phyloP scores from a whole-genome alignment of 371 early-diverging fungal species.

The Batkoa obscura region DNA sequence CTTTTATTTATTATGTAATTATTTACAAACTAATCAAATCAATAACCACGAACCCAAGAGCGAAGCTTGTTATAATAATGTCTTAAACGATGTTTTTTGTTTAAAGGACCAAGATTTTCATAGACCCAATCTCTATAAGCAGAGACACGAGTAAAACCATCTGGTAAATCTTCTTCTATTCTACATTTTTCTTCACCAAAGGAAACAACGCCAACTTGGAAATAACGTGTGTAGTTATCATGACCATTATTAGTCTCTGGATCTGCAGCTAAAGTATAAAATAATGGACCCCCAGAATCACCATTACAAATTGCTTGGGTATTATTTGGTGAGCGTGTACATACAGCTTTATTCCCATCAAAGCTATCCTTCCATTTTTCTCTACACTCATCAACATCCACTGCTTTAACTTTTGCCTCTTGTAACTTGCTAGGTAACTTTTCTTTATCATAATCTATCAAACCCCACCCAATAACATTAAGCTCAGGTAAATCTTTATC shows the following conservation, averaged over 20 bases:
- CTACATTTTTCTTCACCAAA: constrained; percentile 1
- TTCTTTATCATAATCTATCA: background rate
- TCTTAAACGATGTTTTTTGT: too few relatives aligned
- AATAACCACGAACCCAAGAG: too few relatives aligned
- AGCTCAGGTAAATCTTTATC: background rate
- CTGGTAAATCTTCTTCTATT: background rate
- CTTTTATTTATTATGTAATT: too few relatives aligned
- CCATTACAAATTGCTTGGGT: background rate
- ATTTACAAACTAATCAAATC: too few relatives aligned
- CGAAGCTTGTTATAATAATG: too few relatives aligned
- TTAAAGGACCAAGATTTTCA: too few relatives aligned
- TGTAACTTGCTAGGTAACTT: background rate
- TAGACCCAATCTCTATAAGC: background rate
- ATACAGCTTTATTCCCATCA: background rate
- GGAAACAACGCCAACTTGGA: background rate
- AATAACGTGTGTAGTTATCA: background rate
- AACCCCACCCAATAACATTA: background rate
- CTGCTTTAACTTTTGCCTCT: background rate
- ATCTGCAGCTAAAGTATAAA: background rate
- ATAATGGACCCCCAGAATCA: background rate
- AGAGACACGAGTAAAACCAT: background rate
- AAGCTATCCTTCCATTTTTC: background rate
- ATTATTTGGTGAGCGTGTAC: background rate
- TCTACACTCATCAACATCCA: background rate
- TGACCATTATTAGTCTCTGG: too few relatives aligned